Evolutionary conservation across 352 stramenopile species (phyloP), one percentile per base, ranked within the genome.

Genomic region (Phytophthora capsici): DNA sequence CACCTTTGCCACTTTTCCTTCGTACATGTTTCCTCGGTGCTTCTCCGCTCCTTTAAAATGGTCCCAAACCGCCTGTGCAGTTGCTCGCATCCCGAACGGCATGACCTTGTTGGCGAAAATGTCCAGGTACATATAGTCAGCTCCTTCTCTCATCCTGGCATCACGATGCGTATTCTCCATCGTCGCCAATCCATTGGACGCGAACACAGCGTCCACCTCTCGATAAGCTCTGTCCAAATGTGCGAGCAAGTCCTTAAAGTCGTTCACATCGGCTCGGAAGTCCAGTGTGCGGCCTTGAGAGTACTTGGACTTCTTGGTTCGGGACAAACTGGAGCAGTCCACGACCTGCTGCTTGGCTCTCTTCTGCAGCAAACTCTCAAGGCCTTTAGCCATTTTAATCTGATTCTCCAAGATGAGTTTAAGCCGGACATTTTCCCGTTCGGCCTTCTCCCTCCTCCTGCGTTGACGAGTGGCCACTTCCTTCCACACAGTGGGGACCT

Each of bases 401-500:
- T 77, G 73, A 28, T 75, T 73, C 54, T 89, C 75, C 9, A 87
- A 54, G 28, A 86, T 82, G 20, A 75, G 57, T 50, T 79, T 78
- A 3, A 89, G 68, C 6, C 73, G 63, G 8, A 80, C 70, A 30
- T 89, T 86, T 60, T 87, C 78, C 1, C 68, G 64, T 64, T 86
- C 75, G 0, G 71, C 65, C 36, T 77, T 75, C 52, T 83, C 64
- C 10, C 75, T 61, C 22, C 77, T 71, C 13, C 70, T 61, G 16
- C 69, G 71, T 58, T 89, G 80, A 2, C 71, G 71, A 50, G 44
- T 50, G 12, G 68, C 70, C 52, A 80, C 68, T 22, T 80, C 71
- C 22, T 73, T 67, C 64, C 69, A 77, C 30, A 74, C 64, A 13
- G 43, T 70, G 6, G 69, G 69, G 14, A 64, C 43, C 43, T 75